Conservation (phyloP, 169 alveolate genomes). For the Cryptosporidium xiaoi region DNA sequence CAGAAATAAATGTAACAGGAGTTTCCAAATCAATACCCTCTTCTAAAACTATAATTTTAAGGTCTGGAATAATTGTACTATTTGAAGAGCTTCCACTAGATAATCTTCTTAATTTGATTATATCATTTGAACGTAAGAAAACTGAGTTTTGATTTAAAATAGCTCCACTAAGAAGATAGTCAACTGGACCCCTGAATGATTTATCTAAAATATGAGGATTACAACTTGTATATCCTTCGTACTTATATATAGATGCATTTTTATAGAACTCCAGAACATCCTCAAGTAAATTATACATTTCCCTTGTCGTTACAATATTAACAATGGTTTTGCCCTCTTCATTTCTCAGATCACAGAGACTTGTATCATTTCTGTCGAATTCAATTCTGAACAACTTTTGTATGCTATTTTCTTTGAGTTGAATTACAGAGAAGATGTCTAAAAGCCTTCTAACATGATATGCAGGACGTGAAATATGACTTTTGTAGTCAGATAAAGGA, state of each 20-base stretch:
- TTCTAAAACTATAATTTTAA: neutral
- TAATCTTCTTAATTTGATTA: neutral
- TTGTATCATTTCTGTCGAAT: constrained; percentile 53
- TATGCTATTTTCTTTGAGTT: constrained; percentile 23
- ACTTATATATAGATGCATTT: constrained; percentile 50
- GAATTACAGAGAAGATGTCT: constrained; percentile 51
- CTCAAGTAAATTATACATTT: constrained; percentile 49
- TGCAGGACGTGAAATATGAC: constrained; percentile 33
- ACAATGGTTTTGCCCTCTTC: constrained; percentile 55
- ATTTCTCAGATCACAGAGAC: constrained; percentile 57
- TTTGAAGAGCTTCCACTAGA: neutral
- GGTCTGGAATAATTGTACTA: neutral
- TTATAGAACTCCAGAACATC: constrained; percentile 63
- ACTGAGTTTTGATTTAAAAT: neutral
- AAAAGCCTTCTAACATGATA: constrained; percentile 55
- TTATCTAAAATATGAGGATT: constrained; percentile 66
- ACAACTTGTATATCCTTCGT: constrained; percentile 70
- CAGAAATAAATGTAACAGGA: constrained; percentile 28
- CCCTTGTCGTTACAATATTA: constrained; percentile 48
- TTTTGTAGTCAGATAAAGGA: constrained; percentile 33
- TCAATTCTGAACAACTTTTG: constrained; percentile 28
- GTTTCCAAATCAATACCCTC: neutral
- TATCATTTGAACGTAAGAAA: neutral
- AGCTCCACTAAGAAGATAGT: constrained; percentile 33
- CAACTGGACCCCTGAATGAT: constrained; percentile 68